A percentile compares a stretch with the other conserved stretches of the same genome.
phyloP scores from a whole-genome alignment of 2,329 filamentous ascomycete species.

The Phaeosphaeria sp. region DNA sequence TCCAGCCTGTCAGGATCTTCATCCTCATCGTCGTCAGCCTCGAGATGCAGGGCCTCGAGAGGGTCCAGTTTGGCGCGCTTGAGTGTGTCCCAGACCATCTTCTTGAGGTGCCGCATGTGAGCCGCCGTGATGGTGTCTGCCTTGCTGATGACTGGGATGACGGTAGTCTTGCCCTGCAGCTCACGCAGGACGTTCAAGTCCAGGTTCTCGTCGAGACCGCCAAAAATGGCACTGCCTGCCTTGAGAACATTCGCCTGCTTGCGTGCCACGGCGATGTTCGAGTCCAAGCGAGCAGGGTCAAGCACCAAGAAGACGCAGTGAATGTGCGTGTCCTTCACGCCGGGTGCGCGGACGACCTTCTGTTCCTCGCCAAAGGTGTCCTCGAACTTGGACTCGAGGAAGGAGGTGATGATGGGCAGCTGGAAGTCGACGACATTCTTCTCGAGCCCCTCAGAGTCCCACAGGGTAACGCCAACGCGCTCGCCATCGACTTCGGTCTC shows the following conservation, averaged over 20 bases:
- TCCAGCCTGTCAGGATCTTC: slow-evolving; percentile 61
- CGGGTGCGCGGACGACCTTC: slow-evolving; percentile 93
- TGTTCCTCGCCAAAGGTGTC: slow-evolving; percentile 97
- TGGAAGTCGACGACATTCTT: slow-evolving; percentile 95
- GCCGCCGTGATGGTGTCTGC: slow-evolving; percentile 95
- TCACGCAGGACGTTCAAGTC: slow-evolving; percentile 89
- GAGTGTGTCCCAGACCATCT: slow-evolving; percentile 85
- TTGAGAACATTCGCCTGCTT: slow-evolving; percentile 61
- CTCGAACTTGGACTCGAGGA: slow-evolving; percentile 97
- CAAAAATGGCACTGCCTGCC: slow-evolving; percentile 60
- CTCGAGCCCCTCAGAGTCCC: slow-evolving; percentile 95
- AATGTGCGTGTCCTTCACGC: slow-evolving; percentile 94
- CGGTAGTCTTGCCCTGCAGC: slow-evolving; percentile 90
- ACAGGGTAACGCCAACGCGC: slow-evolving; percentile 88
- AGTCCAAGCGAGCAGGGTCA: slow-evolving; percentile 84
- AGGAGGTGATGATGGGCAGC: slow-evolving; percentile 86
- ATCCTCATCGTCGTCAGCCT: slow-evolving; percentile 70
- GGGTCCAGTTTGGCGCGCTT: slow-evolving; percentile 88
- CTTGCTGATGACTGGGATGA: slow-evolving; percentile 95
- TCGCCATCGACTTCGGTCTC: slow-evolving; percentile 95
- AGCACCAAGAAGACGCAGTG: slow-evolving; percentile 93
- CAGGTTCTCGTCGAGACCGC: slow-evolving; percentile 83
- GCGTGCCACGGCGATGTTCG: slow-evolving; percentile 73
- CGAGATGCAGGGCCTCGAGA: slow-evolving; percentile 79
- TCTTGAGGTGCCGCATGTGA: slow-evolving; percentile 93